Base-by-base conservation (phyloP, 2,329 filamentous ascomycete species). In the Intubia oerlemansii region DNA sequence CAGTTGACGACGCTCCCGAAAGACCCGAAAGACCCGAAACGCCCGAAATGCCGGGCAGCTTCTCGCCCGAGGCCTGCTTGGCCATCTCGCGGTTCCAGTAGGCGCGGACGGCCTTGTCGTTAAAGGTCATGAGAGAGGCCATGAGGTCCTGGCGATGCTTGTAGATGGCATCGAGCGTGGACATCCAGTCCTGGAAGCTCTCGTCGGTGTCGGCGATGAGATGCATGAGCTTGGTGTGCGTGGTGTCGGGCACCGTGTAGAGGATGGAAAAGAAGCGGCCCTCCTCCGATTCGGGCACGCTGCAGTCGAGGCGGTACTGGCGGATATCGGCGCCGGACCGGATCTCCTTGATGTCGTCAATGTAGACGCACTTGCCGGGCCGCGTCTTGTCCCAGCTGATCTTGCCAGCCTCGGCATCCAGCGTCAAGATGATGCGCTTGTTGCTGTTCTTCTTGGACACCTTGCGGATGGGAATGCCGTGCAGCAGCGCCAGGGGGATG, bases 301-400 rank as follows among this genome's bases (percentile, higher is more conserved):
- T 67, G 44, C 77, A 79, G 47, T 93, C 84, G 41, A 85, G 71
- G 24, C 80, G 75, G 46, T 92, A 91, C 45, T 91, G 85, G 32
- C 78, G 70, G 12, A 85, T 80, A 45, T 95, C 80, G 10, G 66
- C 65, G 12, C 80, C 82, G 19, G 73, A 69, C 36, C 84, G 72
- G 27, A 95, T 82, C 44, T 92, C 82, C 43, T 79, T 76, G 42
- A 98, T 85, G 46, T 95, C 82, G 43, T 98, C 88, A 36, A 98
- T 79, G 48, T 91, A 90, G 38, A 98, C 76, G 30, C 69, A 71
- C 47, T 93, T 95, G 15, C 70, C 66, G 1, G 77, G 72, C 20
- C 79, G 71, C 7, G 63, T 67, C 26, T 70, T 65, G 48, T 91
- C 78, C 85, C 85, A 95, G 16, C 65, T 76, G 15, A 98, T 78